Conservation (phyloP, 2,329 filamentous ascomycete genomes). For the Lachnellula hyalina region DNA sequence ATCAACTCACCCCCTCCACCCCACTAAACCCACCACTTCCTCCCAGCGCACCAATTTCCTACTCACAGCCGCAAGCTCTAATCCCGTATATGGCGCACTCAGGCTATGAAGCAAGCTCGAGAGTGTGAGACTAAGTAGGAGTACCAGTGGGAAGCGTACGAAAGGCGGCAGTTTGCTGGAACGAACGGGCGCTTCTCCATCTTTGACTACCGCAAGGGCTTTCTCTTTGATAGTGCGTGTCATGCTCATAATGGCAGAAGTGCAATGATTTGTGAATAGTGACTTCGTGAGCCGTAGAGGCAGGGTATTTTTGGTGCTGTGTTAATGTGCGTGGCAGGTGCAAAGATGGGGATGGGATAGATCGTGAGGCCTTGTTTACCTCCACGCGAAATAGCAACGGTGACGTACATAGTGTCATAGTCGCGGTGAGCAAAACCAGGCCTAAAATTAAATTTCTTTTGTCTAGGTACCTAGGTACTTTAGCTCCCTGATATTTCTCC, state of each 20-base stretch:
- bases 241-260: not conserved
- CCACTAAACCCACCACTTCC: constrained; percentile 50
- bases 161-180: constrained; percentile 35
- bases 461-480: not conserved
- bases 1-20: constrained; percentile 50
- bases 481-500: not conserved
- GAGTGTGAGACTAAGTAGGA: constrained; percentile 53
- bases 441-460: not conserved
- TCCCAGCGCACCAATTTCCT: constrained; percentile 56
- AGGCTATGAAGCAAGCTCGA: constrained; percentile 61
- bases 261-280: no score
- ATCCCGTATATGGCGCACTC: constrained; percentile 40
- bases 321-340: not conserved
- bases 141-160: constrained; percentile 49
- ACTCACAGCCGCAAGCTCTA: constrained; percentile 57
- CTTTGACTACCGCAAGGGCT: constrained; percentile 8
- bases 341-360: not conserved
- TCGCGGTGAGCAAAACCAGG: not conserved
- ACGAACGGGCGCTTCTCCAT: constrained; percentile 14
- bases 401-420: not conserved
- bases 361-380: not conserved
- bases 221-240: not conserved
- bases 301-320: not conserved
- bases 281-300: no score
- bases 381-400: not conserved